Base-by-base conservation (phyloP, 805 yeast genomes). In the Yueomyces sinensis region DNA sequence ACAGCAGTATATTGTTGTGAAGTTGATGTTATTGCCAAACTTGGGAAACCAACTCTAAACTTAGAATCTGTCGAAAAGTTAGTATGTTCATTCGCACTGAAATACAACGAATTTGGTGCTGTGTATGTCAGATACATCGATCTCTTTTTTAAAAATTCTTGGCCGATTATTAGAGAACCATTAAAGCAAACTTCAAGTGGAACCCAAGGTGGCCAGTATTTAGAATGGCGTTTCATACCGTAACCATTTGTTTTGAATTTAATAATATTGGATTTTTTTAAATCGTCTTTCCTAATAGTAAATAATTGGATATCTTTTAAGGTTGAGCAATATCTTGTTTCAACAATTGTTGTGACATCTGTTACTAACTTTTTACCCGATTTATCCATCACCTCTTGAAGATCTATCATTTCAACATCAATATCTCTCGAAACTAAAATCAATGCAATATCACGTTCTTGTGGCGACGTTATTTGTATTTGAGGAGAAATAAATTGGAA, bases 161-260 rank as follows among this genome's bases (percentile, higher is more conserved):
- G 60, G 16, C 64, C 61, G 4, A 55, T 56, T 34, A 75, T 48
- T 5, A 58, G 32, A 0, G 61, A 59, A 9, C 68, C 62, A 31
- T 68, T 67, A 42, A 70, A 71, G 47, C 79, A 72, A 44, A 72
- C 64, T 48, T 77, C 86, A 35, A 74, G 44, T 1, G 82, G 81
- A 16, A 77, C 44, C 67, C 72, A 68, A 0, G 83, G 83, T 0
- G 83, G 82, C 83, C 83, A 77, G 48, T 53, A 44, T 22, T 35
- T 40, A 1, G 49, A 40, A 9, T 43, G 40, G 4, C 40, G 43
- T 11, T 54, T 50, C 31, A 50, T 43, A 6, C 60, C 53, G 30
- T 52, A 53, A 13, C 53, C 49, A 30, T 45, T 42, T 19, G 28
- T 18, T 32, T 51, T 54, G 19, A 61, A 49, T 36, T 57, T 58